A percentile compares a stretch with the other conserved stretches of the same genome.
Conservation (phyloP, 179 eudicot species). For the Silene vulgaris region DNA sequence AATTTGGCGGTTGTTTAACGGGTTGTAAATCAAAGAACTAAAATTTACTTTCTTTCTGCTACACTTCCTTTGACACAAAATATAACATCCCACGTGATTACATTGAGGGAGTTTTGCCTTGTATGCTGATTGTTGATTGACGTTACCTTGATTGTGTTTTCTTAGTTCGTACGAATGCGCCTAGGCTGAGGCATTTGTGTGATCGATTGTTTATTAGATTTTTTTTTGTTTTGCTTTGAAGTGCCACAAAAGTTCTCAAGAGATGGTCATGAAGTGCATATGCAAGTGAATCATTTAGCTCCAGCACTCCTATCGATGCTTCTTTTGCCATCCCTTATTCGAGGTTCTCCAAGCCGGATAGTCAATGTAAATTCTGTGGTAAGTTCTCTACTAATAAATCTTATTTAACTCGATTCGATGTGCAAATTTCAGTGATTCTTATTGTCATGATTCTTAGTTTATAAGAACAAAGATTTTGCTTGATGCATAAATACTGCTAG, state of each 20-base stretch:
- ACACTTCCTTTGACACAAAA: neutral
- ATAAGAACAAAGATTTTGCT: too few species aligned
- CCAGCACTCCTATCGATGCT: conserved; percentile 77
- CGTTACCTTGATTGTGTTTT: neutral
- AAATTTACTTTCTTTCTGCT: too few species aligned
- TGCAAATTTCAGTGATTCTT: too few species aligned
- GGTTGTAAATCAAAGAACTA: too few species aligned
- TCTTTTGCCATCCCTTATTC: conserved; percentile 78
- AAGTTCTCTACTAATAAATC: conserved; percentile 32
- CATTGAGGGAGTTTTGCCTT: neutral
- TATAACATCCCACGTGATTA: neutral
- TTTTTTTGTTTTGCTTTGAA: conserved; percentile 23
- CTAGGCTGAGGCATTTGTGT: neutral
- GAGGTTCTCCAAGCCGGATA: conserved; percentile 89
- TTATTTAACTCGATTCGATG: too few species aligned
- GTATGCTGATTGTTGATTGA: conserved; percentile 11
- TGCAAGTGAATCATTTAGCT: conserved; percentile 96
- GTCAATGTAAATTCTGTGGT: conserved; percentile 81
- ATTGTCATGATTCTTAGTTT: too few species aligned
- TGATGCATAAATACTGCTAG: too few species aligned
- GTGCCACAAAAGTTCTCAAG: conserved; percentile 81
- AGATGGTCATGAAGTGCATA: conserved; percentile 75
- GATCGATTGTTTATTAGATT: neutral
- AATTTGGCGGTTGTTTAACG: too few species aligned
- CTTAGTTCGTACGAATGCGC: too few species aligned